Conservation (phyloP, 2,329 filamentous ascomycete genomes). For the Zasmidium angulare region DNA sequence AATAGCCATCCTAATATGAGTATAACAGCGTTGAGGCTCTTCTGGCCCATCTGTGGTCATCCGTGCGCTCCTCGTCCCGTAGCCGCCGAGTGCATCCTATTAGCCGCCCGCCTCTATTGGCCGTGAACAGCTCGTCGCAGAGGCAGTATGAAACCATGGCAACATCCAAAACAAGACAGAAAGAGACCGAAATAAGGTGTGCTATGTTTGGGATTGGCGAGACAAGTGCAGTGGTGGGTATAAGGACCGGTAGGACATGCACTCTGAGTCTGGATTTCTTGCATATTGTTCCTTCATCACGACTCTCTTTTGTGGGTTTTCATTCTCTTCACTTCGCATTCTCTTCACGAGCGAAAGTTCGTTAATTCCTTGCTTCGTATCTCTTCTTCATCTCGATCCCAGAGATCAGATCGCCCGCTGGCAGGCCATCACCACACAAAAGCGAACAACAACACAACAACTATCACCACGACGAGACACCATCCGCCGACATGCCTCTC, state of each 20-base stretch:
- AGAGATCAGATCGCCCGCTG: slow-evolving; percentile 26
- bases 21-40: background rate
- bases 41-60: slow-evolving; percentile 9
- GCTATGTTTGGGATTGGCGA: slow-evolving; percentile 12
- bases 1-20: background rate
- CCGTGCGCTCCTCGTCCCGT: slow-evolving; percentile 18
- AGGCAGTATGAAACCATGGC: slow-evolving; percentile 20
- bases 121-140: slow-evolving; percentile 9
- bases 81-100: slow-evolving; percentile 22
- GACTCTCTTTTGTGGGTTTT: slow-evolving; percentile 17
- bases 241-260: slow-evolving; percentile 11
- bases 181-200: slow-evolving; percentile 21
- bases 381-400: background rate
- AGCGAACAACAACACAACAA: slow-evolving; percentile 7
- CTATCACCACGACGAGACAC: slow-evolving; percentile 9
- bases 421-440: slow-evolving; percentile 20
- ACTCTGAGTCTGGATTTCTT: background rate
- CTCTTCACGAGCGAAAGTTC: background rate
- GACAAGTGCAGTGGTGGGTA: slow-evolving; percentile 4
- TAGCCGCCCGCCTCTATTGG: slow-evolving; percentile 27
- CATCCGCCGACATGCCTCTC: slow-evolving; percentile 48
- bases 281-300: slow-evolving; percentile 10
- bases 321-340: slow-evolving; percentile 11
- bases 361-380: background rate
- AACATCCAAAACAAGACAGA: slow-evolving; percentile 10